Evolutionary conservation across 768 basidiomycete species (phyloP), one percentile per base, ranked within the genome.

Genomic region (Rhodotorula kratochvilovae): DNA sequence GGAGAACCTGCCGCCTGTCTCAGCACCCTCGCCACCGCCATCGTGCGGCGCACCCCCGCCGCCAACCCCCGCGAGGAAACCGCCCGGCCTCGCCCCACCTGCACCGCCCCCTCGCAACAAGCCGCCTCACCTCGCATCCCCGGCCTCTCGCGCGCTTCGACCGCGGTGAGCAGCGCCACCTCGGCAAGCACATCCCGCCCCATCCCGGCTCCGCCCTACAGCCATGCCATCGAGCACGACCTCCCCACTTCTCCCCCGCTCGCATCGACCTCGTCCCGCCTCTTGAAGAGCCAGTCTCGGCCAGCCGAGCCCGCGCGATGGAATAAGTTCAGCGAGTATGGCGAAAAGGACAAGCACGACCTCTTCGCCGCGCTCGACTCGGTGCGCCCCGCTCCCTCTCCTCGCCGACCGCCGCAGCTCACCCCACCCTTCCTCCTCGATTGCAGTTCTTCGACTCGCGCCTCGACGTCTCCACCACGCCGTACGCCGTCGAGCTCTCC

Each of bases 251-350:
- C 50, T n/a, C 50, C 50, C 27, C 3, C 25, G 23, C 48, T 48
- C 25, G 5, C n/a, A n/a, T n/a, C n/a, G n/a, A n/a, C n/a, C n/a
- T n/a, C n/a, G n/a, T n/a, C n/a, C n/a, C n/a, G n/a, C n/a, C n/a
- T n/a, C n/a, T n/a, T n/a, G n/a, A n/a, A n/a, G n/a, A n/a, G n/a
- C n/a, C n/a, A n/a, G n/a, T n/a, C n/a, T n/a, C n/a, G n/a, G n/a
- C n/a, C n/a, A n/a, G n/a, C n/a, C n/a, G n/a, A n/a, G n/a, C n/a
- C n/a, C n/a, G n/a, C n/a, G n/a, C n/a, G n/a, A 31, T 23, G 8
- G 7, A 70, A 74, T 42, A 35, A 11, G n/a, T 70, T 70, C 60
- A 57, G 45, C 23, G 43, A 65, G 53, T 70, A 74, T 33, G 69
- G 59, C 21, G 42, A 61, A 33, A 8, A 33, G 5, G 73, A 74